Evolutionary conservation across 768 basidiomycete species (phyloP).

Genomic region (Stropharia rugosoannulata): DNA sequence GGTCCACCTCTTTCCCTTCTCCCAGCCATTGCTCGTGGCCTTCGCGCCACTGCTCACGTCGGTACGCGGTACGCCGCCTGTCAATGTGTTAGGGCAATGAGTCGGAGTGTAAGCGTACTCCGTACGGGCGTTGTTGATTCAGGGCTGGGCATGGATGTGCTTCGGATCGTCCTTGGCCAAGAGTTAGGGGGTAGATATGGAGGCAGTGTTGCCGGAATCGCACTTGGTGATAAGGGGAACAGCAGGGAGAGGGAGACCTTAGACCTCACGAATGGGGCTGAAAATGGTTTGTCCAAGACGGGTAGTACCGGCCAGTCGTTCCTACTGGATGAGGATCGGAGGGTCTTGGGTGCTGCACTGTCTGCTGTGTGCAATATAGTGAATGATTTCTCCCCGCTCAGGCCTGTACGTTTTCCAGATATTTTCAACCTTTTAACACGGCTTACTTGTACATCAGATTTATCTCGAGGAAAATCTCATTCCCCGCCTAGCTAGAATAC

Average conservation of each 20-base stretch:
- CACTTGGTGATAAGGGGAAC: constrained; percentile 38
- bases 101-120: constrained; percentile 75
- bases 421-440: neutral
- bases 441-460: constrained; percentile 37
- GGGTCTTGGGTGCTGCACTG: constrained; percentile 71
- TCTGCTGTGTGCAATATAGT: constrained; percentile 84
- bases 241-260: constrained; percentile 8
- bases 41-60: constrained; percentile 49
- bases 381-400: constrained; percentile 81
- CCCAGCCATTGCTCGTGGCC: constrained; percentile 22
- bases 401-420: constrained; percentile 47
- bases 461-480: constrained; percentile 71
- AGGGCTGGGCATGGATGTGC: constrained; percentile 72
- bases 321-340: constrained; percentile 54
- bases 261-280: constrained; percentile 25
- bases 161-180: constrained; percentile 41
- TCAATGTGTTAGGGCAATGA: constrained; percentile 80
- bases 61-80: constrained; percentile 87
- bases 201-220: neutral
- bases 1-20: constrained; percentile 49
- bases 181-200: constrained; percentile 20
- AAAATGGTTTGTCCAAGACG: neutral
- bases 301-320: no score
- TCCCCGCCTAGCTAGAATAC: constrained; percentile 58
- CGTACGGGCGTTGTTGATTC: constrained; percentile 85